phyloP scores from a whole-genome alignment of 2,329 filamentous ascomycete genomes.

The Colletotrichum plurivorum region DNA sequence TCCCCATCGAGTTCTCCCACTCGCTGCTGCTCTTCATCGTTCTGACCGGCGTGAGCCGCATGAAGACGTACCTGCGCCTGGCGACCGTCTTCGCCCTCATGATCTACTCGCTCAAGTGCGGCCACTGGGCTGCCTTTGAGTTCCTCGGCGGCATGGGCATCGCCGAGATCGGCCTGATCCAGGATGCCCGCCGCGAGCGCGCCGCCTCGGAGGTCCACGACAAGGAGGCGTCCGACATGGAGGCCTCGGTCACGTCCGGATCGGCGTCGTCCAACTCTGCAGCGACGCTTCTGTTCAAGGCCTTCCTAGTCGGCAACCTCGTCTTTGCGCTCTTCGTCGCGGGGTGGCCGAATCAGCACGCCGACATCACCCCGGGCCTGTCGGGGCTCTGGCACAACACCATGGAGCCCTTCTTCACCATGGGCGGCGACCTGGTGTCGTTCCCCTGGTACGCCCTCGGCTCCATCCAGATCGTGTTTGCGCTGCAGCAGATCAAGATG shows the following conservation, averaged over 20 bases:
- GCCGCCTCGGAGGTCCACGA: conserved; percentile 32
- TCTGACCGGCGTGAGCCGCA: conserved; percentile 52
- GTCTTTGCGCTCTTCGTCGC: conserved; percentile 51
- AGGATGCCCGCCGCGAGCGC: conserved; percentile 41
- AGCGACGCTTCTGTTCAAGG: conserved; percentile 42
- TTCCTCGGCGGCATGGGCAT: conserved; percentile 62
- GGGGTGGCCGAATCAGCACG: conserved; percentile 57
- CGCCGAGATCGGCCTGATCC: conserved; percentile 59
- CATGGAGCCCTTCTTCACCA: conserved; percentile 50
- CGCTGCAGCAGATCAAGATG: conserved; percentile 49
- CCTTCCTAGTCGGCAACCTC: conserved; percentile 45
- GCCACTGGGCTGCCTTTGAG: conserved; percentile 60
- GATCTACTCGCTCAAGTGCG: conserved; percentile 54
- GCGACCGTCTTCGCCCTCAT: conserved; percentile 49
- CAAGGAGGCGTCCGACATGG: conserved; percentile 35
- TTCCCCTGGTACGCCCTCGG: conserved; percentile 55
- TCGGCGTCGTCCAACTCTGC: conserved; percentile 17
- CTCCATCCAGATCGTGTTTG: conserved; percentile 48
- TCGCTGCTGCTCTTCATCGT: conserved; percentile 61
- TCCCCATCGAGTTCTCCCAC: conserved; percentile 62
- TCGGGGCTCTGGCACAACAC: conserved; percentile 49
- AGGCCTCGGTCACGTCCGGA: conserved; percentile 21
- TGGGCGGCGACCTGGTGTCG: conserved; percentile 50
- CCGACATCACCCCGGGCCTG: conserved; percentile 52
- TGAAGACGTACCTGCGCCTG: conserved; percentile 51